These are phyloP conservation scores for Colletotrichum sp. DNA, from an alignment of 2,329 filamentous ascomycete genomes.

Conservation along the genomic window DNA sequence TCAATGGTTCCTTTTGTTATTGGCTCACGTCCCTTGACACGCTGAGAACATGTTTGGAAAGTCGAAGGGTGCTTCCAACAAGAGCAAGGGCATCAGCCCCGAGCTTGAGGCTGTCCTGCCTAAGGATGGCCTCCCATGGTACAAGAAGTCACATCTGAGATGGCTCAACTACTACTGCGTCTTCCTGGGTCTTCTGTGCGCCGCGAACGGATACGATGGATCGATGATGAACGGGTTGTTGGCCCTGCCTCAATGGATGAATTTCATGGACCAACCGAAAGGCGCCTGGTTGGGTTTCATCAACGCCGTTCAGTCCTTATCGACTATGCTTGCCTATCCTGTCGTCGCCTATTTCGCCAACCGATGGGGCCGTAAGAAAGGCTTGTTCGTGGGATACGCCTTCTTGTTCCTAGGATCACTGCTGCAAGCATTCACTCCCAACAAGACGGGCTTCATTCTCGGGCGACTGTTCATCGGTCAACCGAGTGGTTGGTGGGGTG, in stretches of 20 bases:
- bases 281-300: neutral
- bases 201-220: constrained; percentile 44
- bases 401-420: constrained; percentile 33
- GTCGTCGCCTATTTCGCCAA: constrained; percentile 34
- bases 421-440: constrained; percentile 31
- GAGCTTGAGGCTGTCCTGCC: constrained; percentile 1
- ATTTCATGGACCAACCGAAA: neutral
- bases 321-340: constrained; percentile 30
- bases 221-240: constrained; percentile 63
- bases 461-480: constrained; percentile 40
- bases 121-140: neutral
- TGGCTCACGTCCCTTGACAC: neutral
- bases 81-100: constrained; percentile 1
- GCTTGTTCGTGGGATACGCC: constrained; percentile 33
- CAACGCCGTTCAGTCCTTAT: constrained; percentile 8
- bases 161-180: constrained; percentile 7
- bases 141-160: neutral
- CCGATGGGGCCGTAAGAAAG: constrained; percentile 35
- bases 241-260: constrained; percentile 47
- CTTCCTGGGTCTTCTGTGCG: neutral
- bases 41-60: neutral
- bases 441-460: constrained; percentile 33
- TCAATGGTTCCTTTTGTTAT: neutral
- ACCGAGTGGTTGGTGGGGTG: constrained; percentile 34
- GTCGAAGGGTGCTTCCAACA: neutral